Evolutionary conservation across 2,329 filamentous ascomycete species (phyloP).

Genomic region (Verticillium nubilum): DNA sequence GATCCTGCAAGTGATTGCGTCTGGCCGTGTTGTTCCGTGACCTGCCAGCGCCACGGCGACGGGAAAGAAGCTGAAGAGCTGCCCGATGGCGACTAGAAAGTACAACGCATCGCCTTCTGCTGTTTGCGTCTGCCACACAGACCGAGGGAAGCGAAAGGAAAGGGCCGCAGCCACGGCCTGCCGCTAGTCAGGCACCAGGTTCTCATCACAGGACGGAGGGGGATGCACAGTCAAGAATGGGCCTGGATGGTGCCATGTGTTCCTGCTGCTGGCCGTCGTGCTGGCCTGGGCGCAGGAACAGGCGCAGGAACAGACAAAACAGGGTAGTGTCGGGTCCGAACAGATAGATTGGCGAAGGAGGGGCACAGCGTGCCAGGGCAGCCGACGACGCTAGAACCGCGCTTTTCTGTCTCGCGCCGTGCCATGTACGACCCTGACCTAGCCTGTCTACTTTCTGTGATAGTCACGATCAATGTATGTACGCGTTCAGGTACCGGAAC

Average conservation of each 20-base stretch:
- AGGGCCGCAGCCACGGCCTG: neutral
- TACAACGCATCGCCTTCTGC: neutral
- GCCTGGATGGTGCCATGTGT: conserved; percentile 13
- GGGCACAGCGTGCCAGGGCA: neutral
- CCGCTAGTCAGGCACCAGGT: neutral
- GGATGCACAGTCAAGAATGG: neutral
- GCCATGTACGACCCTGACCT: neutral
- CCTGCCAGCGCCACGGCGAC: neutral
- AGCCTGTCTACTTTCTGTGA: too few species aligned
- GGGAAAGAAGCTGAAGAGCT: neutral
- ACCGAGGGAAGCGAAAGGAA: neutral
- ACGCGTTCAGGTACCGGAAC: neutral
- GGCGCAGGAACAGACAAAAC: neutral
- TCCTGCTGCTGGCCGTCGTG: conserved; percentile 1
- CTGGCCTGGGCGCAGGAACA: neutral
- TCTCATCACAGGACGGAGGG: neutral
- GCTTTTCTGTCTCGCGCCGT: neutral
- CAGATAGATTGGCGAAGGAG: neutral
- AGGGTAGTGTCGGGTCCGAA: neutral
- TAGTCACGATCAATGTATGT: neutral
- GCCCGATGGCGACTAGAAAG: neutral
- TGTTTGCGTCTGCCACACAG: neutral
- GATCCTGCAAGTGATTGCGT: neutral
- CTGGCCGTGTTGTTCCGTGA: neutral
- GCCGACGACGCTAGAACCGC: neutral